phyloP scores from a whole-genome alignment of 2,329 filamentous ascomycete species.

The Exophiala phaeomuriformis region DNA sequence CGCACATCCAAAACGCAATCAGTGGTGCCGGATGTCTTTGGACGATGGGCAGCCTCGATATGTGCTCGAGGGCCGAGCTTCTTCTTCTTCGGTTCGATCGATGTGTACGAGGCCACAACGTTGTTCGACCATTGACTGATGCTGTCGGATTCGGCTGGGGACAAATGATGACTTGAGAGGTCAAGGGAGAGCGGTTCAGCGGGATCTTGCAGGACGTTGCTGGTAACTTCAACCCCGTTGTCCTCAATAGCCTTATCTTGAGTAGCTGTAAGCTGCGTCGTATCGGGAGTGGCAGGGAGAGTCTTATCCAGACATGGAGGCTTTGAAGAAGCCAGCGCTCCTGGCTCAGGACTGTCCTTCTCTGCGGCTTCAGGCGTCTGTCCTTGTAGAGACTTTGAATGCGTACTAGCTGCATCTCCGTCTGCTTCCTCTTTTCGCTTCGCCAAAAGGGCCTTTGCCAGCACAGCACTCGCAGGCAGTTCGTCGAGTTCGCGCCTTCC shows the following conservation, averaged over 20 bases:
- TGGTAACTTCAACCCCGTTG: constrained; percentile 17
- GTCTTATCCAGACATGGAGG: constrained; percentile 13
- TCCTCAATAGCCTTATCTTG: constrained; percentile 12
- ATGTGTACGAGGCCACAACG: constrained; percentile 30
- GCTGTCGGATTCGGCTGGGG: constrained; percentile 39
- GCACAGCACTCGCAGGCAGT: constrained; percentile 27
- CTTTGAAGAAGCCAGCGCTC: constrained; percentile 1
- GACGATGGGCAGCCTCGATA: constrained; percentile 52
- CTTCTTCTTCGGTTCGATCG: constrained; percentile 55
- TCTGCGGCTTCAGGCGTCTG: constrained; percentile 4
- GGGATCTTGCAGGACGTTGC: constrained; percentile 14
- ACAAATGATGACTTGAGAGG: constrained; percentile 34
- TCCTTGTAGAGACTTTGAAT: not conserved
- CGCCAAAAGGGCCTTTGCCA: constrained; percentile 26
- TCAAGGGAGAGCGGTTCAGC: constrained; percentile 6
- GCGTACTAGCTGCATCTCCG: constrained; percentile 1
- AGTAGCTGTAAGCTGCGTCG: constrained; percentile 19
- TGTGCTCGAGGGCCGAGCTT: constrained; percentile 84
- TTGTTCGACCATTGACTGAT: constrained; percentile 39
- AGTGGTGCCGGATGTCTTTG: constrained; percentile 49
- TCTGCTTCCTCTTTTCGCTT: constrained; percentile 23
- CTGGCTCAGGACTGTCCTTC: constrained; percentile 6
- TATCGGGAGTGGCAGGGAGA: constrained; percentile 16
- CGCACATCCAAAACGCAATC: constrained; percentile 45
- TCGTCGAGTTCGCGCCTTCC: constrained; percentile 25